phyloP scores from a whole-genome alignment of 140 eudicot species.

The Senecio squalidus region DNA sequence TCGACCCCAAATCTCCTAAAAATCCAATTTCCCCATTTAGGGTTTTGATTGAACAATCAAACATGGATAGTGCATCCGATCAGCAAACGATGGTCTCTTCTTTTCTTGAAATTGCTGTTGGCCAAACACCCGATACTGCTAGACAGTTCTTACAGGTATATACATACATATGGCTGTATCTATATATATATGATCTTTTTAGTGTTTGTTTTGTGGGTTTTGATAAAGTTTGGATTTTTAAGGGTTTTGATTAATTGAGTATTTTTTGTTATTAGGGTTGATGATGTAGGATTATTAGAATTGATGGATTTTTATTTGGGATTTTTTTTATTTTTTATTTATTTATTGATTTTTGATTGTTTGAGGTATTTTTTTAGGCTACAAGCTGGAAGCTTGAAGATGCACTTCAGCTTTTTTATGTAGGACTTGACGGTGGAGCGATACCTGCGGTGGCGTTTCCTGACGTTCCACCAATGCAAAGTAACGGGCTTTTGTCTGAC shows the following conservation, averaged over 20 bases:
- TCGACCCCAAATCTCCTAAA: too few relatives aligned
- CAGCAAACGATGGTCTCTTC: conserved; percentile 69
- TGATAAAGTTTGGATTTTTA: too few relatives aligned
- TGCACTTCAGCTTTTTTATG: conserved; percentile 81
- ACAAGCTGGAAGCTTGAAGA: conserved; percentile 99
- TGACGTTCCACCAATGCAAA: conserved; percentile 39
- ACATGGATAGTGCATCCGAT: conserved; percentile 29
- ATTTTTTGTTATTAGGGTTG: conserved; percentile 8
- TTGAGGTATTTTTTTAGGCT: conserved; percentile 52
- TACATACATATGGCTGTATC: neutral
- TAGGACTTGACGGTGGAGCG: conserved; percentile 65
- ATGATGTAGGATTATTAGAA: neutral
- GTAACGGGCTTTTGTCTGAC: conserved; percentile 30
- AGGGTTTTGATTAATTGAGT: neutral
- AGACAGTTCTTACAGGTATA: conserved; percentile 78
- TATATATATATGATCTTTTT: neutral
- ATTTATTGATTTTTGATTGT: neutral
- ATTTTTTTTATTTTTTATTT: neutral
- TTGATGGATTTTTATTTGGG: neutral
- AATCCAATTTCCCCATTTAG: neutral
- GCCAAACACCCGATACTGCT: conserved; percentile 82
- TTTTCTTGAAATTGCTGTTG: conserved; percentile 92
- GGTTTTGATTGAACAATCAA: neutral
- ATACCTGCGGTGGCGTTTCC: conserved; percentile 49
- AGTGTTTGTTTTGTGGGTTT: neutral